Base-by-base conservation (phyloP, 2,329 filamentous ascomycete species). In the Fusarium graminum region DNA sequence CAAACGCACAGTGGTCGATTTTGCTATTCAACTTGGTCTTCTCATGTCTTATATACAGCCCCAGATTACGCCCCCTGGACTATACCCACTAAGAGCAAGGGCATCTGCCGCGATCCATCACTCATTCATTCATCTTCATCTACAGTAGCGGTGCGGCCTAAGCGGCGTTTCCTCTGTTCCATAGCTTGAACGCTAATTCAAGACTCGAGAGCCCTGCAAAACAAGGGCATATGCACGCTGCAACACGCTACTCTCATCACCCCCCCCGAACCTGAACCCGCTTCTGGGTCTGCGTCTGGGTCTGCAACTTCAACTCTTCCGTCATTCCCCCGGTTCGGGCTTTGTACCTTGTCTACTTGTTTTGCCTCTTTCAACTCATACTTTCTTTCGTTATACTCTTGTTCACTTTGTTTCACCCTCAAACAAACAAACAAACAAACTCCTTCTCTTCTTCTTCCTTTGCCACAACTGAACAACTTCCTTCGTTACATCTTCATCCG, bases 251-350 rank as follows among this genome's bases (percentile, higher is more conserved):
- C 28, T 58, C 57, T 49, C 40, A n/a, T 16, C 32, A n/a, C n/a
- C 55, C 44, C 52, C 53, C 51, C 68, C 65, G 41, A 58, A 36
- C 34, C 34, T 36, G 34, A 69, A 64, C 64, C 68, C 66, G 68
- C 63, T 58, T 68, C 60, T 60, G 55, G 68, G 68, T 63, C 54
- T 61, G 56, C 63, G 63, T 68, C 60, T 60, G 55, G 68, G 68
- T 63, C 54, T 61, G 56, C 63, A 66, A 62, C 59, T 63, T 58
- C 68, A 60, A 46, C 67, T 51, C 52, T 63, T 56, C 54, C 50
- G 61, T 64, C 59, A 65, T 63, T 59, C 59, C 59, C 59, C 59
- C 59, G 51, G 43, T 44, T 59, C 43, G 26, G 51, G 54, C 63
- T 65, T 40, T 34, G 19, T 34, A 36, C 19, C 17, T 45, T 46